Base-by-base conservation (phyloP, 1,139 yeast species). In the Kodamaea alishanica region DNA sequence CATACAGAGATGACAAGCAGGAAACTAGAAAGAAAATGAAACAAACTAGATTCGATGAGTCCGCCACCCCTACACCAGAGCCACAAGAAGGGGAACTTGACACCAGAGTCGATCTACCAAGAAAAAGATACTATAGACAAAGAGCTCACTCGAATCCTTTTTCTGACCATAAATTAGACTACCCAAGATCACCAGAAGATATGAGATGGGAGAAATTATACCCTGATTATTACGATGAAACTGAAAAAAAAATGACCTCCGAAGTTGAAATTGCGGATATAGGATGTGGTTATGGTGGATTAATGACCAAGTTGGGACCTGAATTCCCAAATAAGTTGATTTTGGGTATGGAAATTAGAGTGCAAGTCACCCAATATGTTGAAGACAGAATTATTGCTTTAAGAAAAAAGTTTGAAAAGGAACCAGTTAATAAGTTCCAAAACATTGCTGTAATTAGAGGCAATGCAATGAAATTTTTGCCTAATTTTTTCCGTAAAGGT, bases 241-340 rank as follows among this genome's bases (percentile, higher is more conserved):
- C 59, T 6, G 64, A 65, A 0, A 60, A 72, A 2, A 51, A 70
- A 44, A 63, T 79, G 73, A 56, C 65, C 6, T 64, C 73, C 39
- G 58, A 72, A 32, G 97, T 94, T 9, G 92, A 89, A 40, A 83
- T 92, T 40, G 97, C 97, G 4, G 99, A 92, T 59, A 79, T 92
- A 43, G 99, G 99, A 10, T 92, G 99, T 66, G 99, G 99, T 1
- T 92, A 86, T 60, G 99, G 99, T 35, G 99, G 99, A 0, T 71
- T 92, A 43, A 61, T 88, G 54, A 80, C 86, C 34, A 84, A 88
- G 37, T 72, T 92, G 41, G 84, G 96, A 2, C 85, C 90, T 2
- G 79, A 69, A 39, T 84, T 84, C 47, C 90, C 94, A 1, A 76
- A 84, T 3, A 75, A 73, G 20, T 69, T 87, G 54, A 82, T 89